phyloP scores from a whole-genome alignment of 768 basidiomycete species.

The Tylopilus intermedius region DNA sequence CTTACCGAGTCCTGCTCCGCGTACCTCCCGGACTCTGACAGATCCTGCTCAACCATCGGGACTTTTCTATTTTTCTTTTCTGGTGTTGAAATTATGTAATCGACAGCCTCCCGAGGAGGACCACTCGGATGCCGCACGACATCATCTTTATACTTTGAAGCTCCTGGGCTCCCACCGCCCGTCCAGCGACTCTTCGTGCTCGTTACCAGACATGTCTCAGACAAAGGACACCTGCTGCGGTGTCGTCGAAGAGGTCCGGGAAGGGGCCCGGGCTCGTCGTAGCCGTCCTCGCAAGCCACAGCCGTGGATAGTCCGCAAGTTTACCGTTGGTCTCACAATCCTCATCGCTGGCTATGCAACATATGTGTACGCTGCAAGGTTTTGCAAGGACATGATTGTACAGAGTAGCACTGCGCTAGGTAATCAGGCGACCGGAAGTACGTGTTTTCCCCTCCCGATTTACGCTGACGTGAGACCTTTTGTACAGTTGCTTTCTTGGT shows the following conservation, averaged over 20 bases:
- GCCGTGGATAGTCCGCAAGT: constrained; percentile 72
- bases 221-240: constrained; percentile 39
- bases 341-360: constrained; percentile 61
- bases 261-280: constrained; percentile 42
- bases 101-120: constrained; percentile 4
- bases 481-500: constrained; percentile 59
- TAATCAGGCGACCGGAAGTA: constrained; percentile 57
- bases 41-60: background rate
- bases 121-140: constrained; percentile 12
- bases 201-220: constrained; percentile 11
- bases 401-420: constrained; percentile 40
- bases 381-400: constrained; percentile 69
- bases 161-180: background rate
- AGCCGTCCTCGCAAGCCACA: constrained; percentile 45
- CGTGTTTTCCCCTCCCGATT: constrained; percentile 32
- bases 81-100: constrained; percentile 20
- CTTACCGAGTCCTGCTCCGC: background rate
- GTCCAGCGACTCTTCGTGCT: background rate
- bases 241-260: constrained; percentile 47
- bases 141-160: constrained; percentile 3
- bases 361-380: constrained; percentile 75
- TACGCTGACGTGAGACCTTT: constrained; percentile 3
- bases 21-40: background rate
- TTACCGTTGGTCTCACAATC: constrained; percentile 54
- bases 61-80: background rate